Evolutionary conservation across 306 rosid genomes (phyloP).

Genomic region (Heteromeles arbutifolia): DNA sequence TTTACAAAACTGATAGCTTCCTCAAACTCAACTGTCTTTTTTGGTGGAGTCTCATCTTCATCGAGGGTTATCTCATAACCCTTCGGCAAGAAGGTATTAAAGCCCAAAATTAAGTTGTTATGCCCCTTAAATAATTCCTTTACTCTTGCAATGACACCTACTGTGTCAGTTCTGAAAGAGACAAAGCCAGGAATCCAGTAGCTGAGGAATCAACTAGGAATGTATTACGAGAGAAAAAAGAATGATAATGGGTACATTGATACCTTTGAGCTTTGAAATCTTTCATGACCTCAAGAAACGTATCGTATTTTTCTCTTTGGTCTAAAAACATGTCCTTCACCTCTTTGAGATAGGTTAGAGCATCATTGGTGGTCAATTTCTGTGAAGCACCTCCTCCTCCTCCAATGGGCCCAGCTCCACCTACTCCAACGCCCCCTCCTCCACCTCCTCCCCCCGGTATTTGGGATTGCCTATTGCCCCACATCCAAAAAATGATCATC

Average conservation of each 20-base stretch:
- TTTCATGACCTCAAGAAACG: conserved; percentile 90
- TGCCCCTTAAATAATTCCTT: conserved; percentile 96
- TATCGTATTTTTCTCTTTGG: conserved; percentile 71
- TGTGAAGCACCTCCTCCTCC: conserved; percentile 47
- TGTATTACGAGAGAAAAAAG: conserved; percentile 3
- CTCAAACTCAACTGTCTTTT: conserved; percentile 90
- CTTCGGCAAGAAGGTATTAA: conserved; percentile 93
- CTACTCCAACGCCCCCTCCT: conserved; percentile 6
- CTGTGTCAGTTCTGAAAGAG: conserved; percentile 74
- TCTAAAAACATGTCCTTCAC: conserved; percentile 84
- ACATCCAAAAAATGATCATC: conserved; percentile 16
- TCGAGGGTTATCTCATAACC: conserved; percentile 92
- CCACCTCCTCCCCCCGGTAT: conserved; percentile 51
- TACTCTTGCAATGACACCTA: conserved; percentile 91
- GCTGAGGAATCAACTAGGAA: conserved; percentile 9
- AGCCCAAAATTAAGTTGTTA: conserved; percentile 81
- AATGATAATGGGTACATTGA: background rate
- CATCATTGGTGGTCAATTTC: conserved; percentile 73
- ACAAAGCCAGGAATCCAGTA: conserved; percentile 10
- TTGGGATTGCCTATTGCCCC: conserved; percentile 61
- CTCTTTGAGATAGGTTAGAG: conserved; percentile 74
- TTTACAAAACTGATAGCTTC: conserved; percentile 97
- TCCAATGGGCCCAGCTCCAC: conserved; percentile 28
- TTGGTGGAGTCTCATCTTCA: conserved; percentile 67
- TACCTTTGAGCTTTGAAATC: conserved; percentile 98